These are phyloP conservation scores for Solanum chacoense DNA, from an alignment of 305 asterid species.

Conservation along the genomic window DNA sequence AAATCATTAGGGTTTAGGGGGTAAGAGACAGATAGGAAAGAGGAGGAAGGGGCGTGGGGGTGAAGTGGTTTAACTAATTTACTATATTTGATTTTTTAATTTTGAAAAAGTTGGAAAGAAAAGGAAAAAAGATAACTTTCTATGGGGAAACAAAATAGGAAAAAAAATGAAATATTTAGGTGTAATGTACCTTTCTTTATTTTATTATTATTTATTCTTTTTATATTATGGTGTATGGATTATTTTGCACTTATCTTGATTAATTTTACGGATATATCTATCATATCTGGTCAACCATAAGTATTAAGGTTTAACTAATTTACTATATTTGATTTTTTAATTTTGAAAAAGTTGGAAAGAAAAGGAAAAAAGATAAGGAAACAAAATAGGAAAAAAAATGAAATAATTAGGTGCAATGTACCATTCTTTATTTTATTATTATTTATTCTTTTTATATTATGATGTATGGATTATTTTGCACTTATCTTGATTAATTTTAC, in stretches of 20 bases:
- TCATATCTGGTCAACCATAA: not conserved
- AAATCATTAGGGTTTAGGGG: constrained; percentile 73
- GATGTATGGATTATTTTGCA: not conserved
- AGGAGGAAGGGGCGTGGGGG: not conserved
- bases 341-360: no score
- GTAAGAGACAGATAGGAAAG: not conserved
- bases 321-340: not conserved
- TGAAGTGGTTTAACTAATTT: constrained; percentile 1
- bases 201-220: not conserved
- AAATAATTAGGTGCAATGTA: not conserved
- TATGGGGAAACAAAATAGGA: not conserved
- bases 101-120: not conserved
- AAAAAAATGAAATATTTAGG: not conserved
- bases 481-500: not conserved
- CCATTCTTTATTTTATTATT: not conserved
- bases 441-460: not conserved
- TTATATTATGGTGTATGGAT: not conserved
- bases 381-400: not conserved
- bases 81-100: not conserved
- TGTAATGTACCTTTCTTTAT: not conserved
- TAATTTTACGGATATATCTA: no score
- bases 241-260: not conserved
- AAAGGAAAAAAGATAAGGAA: not conserved
- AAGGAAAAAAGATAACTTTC: not conserved
- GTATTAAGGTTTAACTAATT: not conserved